Conservation (phyloP, 1,284 basidiomycete genomes). For the Ganoderma lucidum region DNA sequence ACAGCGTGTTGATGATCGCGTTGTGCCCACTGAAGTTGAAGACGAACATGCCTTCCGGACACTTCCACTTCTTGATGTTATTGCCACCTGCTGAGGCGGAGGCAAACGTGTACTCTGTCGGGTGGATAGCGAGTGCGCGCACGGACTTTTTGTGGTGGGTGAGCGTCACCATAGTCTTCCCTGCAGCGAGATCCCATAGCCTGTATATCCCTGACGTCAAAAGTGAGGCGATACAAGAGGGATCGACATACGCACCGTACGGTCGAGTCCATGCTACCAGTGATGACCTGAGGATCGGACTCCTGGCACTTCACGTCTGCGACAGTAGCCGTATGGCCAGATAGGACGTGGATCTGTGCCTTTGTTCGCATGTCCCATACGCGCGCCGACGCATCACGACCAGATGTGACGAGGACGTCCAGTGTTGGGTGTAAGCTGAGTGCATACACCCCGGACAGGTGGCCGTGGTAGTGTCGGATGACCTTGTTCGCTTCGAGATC, state of each 20-base stretch:
- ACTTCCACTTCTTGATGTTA: constrained; percentile 99
- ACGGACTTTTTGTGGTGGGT: constrained; percentile 99
- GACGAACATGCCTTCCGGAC: constrained; percentile 94
- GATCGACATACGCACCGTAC: constrained; percentile 67
- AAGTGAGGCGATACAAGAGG: not conserved
- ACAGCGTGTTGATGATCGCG: constrained; percentile 96
- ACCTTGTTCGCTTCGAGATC: constrained; percentile 99
- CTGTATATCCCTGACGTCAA: constrained; percentile 46
- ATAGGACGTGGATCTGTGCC: constrained; percentile 92
- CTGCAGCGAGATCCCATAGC: constrained; percentile 98
- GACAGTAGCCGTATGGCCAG: constrained; percentile 94
- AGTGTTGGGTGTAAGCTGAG: constrained; percentile 94
- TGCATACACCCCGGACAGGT: constrained; percentile 95
- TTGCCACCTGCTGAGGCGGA: constrained; percentile 95
- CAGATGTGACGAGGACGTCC: constrained; percentile 93
- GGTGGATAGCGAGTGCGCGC: constrained; percentile 92
- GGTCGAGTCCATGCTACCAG: constrained; percentile 98
- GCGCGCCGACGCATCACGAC: constrained; percentile 94
- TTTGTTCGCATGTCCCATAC: constrained; percentile 99
- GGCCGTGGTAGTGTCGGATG: constrained; percentile 97
- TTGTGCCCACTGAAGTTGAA: constrained; percentile 97
- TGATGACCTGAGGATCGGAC: constrained; percentile 97
- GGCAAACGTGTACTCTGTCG: constrained; percentile 96
- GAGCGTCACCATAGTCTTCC: constrained; percentile 93
- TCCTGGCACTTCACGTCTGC: constrained; percentile 96